Base-by-base conservation (phyloP, 75 land plant species). In the Sequoiadendron giganteum region DNA sequence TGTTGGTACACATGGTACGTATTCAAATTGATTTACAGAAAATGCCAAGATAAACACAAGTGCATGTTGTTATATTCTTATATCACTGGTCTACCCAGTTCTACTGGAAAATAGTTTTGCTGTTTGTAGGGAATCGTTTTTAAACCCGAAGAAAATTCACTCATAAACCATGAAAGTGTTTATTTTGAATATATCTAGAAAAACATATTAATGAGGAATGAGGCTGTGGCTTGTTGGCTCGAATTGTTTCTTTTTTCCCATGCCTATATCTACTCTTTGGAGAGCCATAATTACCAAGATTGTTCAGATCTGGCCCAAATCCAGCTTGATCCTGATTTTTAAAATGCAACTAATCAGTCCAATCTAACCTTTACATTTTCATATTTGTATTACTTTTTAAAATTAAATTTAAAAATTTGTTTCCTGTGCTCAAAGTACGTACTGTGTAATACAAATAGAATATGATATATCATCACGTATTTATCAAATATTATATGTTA, bases 1-100 rank as follows among this genome's bases (percentile, higher is more conserved):
- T 85, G 97, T 97, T 87, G 99, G 99, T 81, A 98, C 99, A 82
- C 97, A 95, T 88, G 99, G 99, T 98, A 95, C 48, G 94, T 52
- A 21, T 39, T 36, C 45, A 36, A 34, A 87, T 36, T 36, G 42
- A 65, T 65, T 75, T 9, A 36, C n/a, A n/a, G 73, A 88, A 84
- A 85, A 85, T 82, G 54, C 54, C 18, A 45, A 21, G 82, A 39
- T 40, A 79, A 79, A 79, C 82, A 79, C 0, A 2, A 40, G 25
- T 79, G n/a, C 47, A 8, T 79, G 43, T 38, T 38, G 38, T 42
- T 19, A 40, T 79, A 42, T 25, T 42, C 3, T 40, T 42, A 40
- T 8, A 19, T 79, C 45, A 42, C 19, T 19, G 16, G 82, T 79
- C 43, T 78, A 79, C 47, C 39, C 25, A 40, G 82, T 40, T 65